These are phyloP conservation scores for Hordeum vulgare DNA, from an alignment of 176 grass and related monocot species.

Conservation along the genomic window DNA sequence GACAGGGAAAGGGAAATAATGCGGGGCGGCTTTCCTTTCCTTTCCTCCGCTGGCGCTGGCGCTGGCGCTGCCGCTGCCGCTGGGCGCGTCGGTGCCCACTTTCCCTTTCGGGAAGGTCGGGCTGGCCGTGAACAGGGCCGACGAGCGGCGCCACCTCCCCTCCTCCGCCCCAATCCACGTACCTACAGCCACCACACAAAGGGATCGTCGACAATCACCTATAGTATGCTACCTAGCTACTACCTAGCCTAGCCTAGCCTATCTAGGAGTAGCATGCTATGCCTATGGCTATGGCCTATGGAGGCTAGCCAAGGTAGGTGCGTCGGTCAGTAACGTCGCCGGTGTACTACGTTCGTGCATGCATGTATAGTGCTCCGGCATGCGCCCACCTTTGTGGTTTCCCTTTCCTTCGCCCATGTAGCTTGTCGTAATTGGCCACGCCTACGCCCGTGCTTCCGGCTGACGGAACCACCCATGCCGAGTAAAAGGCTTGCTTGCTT, in stretches of 20 bases:
- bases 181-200: neutral
- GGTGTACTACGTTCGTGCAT: neutral
- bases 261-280: neutral
- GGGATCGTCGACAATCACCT: neutral
- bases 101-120: constrained; percentile 40
- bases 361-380: neutral
- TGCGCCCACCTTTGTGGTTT: constrained; percentile 19
- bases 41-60: too few relatives aligned
- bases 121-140: constrained; percentile 2
- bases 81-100: constrained; percentile 14
- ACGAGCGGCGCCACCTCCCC: neutral
- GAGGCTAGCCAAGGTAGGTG: neutral
- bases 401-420: constrained; percentile 8
- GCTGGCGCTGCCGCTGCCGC: too few relatives aligned
- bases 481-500: too few relatives aligned
- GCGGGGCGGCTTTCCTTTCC: neutral
- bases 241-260: neutral
- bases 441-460: neutral
- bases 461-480: too few relatives aligned
- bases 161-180: too few relatives aligned
- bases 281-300: too few relatives aligned
- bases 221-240: neutral
- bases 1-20: neutral
- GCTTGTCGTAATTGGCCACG: constrained; percentile 22
- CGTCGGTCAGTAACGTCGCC: neutral